Percentiles rank a stretch among this genome's conserved stretches.
Evolutionary conservation across 768 basidiomycete species (phyloP).

Genomic region (Amanita brunnescens): DNA sequence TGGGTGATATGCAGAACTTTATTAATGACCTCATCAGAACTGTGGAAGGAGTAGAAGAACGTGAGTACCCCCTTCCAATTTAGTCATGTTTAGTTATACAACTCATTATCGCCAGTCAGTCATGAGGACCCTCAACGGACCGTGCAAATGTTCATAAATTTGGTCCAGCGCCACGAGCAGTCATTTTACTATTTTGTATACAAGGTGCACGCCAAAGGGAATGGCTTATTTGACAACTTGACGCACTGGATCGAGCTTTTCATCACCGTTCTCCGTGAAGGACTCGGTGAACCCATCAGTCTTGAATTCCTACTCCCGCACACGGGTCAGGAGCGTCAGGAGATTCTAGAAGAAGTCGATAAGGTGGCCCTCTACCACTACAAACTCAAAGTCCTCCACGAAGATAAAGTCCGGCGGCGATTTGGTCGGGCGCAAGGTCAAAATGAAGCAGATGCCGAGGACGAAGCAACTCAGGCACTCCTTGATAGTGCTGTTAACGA

Average conservation of each 20-base stretch:
- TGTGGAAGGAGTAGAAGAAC: conserved; percentile 83
- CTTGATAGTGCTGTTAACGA: conserved; percentile 77
- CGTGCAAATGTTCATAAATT: conserved; percentile 88
- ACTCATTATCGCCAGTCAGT: conserved; percentile 41
- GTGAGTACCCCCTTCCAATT: conserved; percentile 37
- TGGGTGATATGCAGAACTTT: conserved; percentile 88
- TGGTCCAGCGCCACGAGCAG: conserved; percentile 91
- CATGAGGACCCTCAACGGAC: conserved; percentile 79
- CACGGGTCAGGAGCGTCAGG: conserved; percentile 62
- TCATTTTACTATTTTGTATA: conserved; percentile 96
- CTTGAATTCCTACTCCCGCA: conserved; percentile 90
- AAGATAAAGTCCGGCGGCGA: conserved; percentile 81
- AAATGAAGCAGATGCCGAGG: conserved; percentile 59
- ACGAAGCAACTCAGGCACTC: conserved; percentile 74
- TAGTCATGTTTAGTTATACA: conserved; percentile 4
- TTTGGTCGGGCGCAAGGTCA: conserved; percentile 55
- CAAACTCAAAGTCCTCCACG: conserved; percentile 86
- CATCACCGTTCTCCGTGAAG: conserved; percentile 83
- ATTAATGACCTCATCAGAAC: conserved; percentile 92
- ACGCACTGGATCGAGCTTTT: conserved; percentile 98
- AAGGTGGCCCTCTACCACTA: conserved; percentile 89
- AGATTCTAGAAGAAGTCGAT: conserved; percentile 81
- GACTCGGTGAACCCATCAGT: conserved; percentile 65
- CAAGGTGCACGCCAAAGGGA: conserved; percentile 96
- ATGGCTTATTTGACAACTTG: conserved; percentile 84